Evolutionary conservation across 176 grass and related monocot species (phyloP).

Genomic region (Oryza rufipogon): DNA sequence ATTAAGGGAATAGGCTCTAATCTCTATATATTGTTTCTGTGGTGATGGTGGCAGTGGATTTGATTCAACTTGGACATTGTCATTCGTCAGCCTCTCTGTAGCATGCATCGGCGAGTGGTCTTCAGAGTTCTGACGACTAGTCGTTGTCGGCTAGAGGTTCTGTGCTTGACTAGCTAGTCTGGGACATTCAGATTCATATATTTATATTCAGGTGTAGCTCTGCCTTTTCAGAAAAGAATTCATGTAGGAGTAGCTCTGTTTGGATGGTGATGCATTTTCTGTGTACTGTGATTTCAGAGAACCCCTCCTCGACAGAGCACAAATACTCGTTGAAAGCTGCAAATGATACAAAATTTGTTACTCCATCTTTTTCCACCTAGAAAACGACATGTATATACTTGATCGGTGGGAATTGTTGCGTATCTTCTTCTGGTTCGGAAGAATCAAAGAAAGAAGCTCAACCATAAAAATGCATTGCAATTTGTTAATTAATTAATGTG

Average conservation of each 20-base stretch:
- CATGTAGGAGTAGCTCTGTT: neutral
- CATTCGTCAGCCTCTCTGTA: conserved; percentile 12
- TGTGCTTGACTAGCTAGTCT: neutral
- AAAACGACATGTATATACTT: neutral
- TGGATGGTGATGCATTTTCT: neutral
- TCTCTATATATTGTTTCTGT: neutral
- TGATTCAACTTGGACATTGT: neutral
- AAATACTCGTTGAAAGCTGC: neutral
- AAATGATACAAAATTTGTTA: neutral
- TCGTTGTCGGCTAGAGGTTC: neutral
- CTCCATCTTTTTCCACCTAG: neutral
- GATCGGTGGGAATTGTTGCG: conserved; percentile 21
- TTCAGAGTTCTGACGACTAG: neutral
- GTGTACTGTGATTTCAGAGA: conserved; percentile 3
- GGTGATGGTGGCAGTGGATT: conserved; percentile 22
- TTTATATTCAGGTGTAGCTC: neutral
- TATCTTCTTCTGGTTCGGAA: conserved; percentile 35
- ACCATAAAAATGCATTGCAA: conserved; percentile 16
- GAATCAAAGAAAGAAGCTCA: conserved; percentile 43
- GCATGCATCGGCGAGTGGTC: neutral
- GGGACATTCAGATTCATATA: conserved; percentile 12
- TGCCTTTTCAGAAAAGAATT: conserved; percentile 5
- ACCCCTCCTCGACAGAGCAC: conserved; percentile 11
- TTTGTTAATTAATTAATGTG: conserved; percentile 30
- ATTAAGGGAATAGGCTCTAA: conserved; percentile 31